Base-by-base conservation (phyloP, 495 filamentous ascomycete genomes). In the Gamarada debralockiae region DNA sequence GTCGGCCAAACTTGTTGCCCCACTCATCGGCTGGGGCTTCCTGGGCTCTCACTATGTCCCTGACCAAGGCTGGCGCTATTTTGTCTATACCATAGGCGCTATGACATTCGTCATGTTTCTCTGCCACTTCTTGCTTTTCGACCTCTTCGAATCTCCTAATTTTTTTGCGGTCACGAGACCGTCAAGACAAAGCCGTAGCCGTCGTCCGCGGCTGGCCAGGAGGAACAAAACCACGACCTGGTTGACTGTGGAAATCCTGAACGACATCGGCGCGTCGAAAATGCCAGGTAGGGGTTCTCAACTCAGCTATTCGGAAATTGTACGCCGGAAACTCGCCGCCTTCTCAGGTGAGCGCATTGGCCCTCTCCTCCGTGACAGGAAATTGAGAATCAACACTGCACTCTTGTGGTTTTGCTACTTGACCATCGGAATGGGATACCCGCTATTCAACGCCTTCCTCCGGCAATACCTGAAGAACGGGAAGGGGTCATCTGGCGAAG, bases 61-160 rank as follows among this genome's bases (percentile, higher is more conserved):
- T 29, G 70, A 79, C 57, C 76, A 84, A 75, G 90, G 90, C 55
- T 95, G 90, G 90, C 77, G 90, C 20, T 84, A 87, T 53, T 77
- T 92, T 45, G 73, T 86, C 52, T 69, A 85, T 48, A 83, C 83
- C 3, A 76, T 90, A 41, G 90, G 89, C 39, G 74, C 82, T 27
- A 67, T 95, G 53, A 92, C 89, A 1, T 80, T 92, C 33, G 57
- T 73, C 55, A 76, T 79, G 76, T 92, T 90, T 65, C 57, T 84
- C 46, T 69, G 83, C 50, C 88, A 89, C 5, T 91, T 91, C 73
- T 81, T 89, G 59, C 67, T 88, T 47, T 95, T 95, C 68, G 82
- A 87, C 53, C 76, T 95, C 17, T 89, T 83, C 66, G 89, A 95
- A 61, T 90, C 86, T 2, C 89, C 89, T 20, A 95, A 95, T 62